Evolutionary conservation across 2,329 filamentous ascomycete genomes (phyloP).

Genomic region (Cytospora schulzeri): DNA sequence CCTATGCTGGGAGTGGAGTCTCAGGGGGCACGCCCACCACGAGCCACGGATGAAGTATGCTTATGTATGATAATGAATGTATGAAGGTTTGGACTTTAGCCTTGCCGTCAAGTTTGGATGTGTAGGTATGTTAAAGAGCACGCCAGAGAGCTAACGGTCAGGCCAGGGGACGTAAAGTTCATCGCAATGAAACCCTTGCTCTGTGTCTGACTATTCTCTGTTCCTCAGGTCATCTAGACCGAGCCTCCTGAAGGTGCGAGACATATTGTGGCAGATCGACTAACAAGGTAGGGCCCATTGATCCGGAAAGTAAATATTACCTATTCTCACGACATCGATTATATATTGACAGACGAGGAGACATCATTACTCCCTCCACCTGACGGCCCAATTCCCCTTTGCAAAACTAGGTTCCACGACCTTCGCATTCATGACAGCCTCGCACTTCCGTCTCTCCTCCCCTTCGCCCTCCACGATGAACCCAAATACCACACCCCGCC

Average conservation of each 20-base stretch:
- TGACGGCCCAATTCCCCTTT: constrained; percentile 61
- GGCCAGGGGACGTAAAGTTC: background rate
- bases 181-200: background rate
- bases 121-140: background rate
- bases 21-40: background rate
- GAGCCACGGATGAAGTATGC: background rate
- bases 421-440: constrained; percentile 60
- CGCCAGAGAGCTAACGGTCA: background rate
- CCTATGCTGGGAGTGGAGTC: background rate
- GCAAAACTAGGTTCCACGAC: constrained; percentile 63
- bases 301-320: background rate
- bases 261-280: background rate
- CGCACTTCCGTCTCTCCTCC: constrained; percentile 49
- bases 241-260: background rate
- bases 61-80: background rate
- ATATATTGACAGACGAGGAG: background rate
- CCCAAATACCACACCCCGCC: constrained; percentile 61
- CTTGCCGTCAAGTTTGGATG: background rate
- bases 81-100: background rate
- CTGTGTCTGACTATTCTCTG: background rate
- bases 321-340: background rate
- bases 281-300: background rate
- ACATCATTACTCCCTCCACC: constrained; percentile 55
- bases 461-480: constrained; percentile 36
- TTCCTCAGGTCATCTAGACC: background rate